These are phyloP conservation scores for Ceratocystis cubensis DNA, from an alignment of 2,329 filamentous ascomycete genomes.

Conservation along the genomic window DNA sequence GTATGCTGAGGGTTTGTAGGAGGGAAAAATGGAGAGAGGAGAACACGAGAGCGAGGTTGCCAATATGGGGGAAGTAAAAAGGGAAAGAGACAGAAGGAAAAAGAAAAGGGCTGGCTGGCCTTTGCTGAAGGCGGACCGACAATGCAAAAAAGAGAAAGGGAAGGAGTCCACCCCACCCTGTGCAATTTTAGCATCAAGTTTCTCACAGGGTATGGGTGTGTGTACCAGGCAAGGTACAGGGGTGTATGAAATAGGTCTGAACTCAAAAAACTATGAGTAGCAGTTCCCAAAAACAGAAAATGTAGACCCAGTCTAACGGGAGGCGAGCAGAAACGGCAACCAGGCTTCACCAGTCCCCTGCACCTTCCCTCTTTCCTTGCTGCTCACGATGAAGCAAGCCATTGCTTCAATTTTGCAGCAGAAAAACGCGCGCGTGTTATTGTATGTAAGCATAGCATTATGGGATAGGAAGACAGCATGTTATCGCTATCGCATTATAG, in stretches of 20 bases:
- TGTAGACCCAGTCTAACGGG: too few relatives aligned
- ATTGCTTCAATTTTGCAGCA: too few relatives aligned
- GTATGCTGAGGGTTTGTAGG: slow-evolving; percentile 15
- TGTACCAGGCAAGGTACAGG: neutral
- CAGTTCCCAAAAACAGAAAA: neutral
- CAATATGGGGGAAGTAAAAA: slow-evolving; percentile 20
- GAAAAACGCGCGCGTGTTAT: neutral
- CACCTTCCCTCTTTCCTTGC: too few relatives aligned
- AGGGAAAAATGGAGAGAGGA: slow-evolving; percentile 17
- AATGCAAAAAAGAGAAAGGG: neutral
- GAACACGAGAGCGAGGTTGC: slow-evolving; percentile 22
- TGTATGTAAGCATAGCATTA: too few relatives aligned
- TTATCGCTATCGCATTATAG: neutral
- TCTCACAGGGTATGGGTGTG: neutral
- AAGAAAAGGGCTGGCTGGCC: slow-evolving; percentile 14
- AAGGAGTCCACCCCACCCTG: neutral
- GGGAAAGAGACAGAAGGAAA: slow-evolving; percentile 5
- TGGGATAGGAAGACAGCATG: neutral
- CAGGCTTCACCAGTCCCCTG: too few relatives aligned
- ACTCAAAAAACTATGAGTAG: too few relatives aligned
- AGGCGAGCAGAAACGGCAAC: too few relatives aligned
- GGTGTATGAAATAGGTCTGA: neutral
- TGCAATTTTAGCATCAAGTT: slow-evolving; percentile 13
- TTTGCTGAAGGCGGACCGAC: neutral
- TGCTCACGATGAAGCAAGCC: too few relatives aligned